These are phyloP conservation scores for Coleophoma cylindrospora DNA, from an alignment of 2,329 filamentous ascomycete species.

Conservation along the genomic window DNA sequence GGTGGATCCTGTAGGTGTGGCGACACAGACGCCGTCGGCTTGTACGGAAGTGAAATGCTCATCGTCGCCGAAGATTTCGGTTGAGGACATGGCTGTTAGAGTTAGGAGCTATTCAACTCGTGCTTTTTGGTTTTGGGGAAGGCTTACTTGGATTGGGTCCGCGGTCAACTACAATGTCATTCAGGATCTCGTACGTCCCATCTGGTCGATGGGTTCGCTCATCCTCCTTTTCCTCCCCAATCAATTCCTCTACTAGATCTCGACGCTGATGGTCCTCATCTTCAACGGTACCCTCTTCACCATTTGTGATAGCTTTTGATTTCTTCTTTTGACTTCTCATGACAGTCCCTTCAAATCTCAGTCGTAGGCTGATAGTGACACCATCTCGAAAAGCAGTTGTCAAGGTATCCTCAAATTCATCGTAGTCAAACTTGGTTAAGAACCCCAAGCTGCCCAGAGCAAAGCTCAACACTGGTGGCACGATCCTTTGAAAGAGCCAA, in stretches of 20 bases:
- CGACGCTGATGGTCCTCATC: conserved; percentile 37
- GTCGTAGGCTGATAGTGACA: conserved; percentile 78
- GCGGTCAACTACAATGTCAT: conserved; percentile 93
- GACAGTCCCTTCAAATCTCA: conserved; percentile 89
- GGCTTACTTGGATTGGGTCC: conserved; percentile 86
- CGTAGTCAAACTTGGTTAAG: conserved; percentile 93
- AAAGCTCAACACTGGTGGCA: conserved; percentile 90
- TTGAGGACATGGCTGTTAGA: conserved; percentile 73
- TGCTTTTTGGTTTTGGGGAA: not conserved
- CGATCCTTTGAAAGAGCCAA: conserved; percentile 94
- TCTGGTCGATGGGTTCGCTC: conserved; percentile 81
- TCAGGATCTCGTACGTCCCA: conserved; percentile 83
- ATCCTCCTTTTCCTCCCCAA: conserved; percentile 80
- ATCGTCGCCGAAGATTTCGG: conserved; percentile 90
- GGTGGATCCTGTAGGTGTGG: conserved; percentile 90
- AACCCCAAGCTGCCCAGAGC: conserved; percentile 89
- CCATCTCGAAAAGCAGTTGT: conserved; percentile 72
- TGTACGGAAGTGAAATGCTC: conserved; percentile 89
- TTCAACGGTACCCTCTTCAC: conserved; percentile 33
- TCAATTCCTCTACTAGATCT: conserved; percentile 83
- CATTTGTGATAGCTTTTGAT: conserved; percentile 17
- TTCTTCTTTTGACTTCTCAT: conserved; percentile 68
- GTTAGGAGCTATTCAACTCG: too few species aligned
- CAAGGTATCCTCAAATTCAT: conserved; percentile 64
- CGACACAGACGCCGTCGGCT: conserved; percentile 89